Evolutionary conservation across 2,329 filamentous ascomycete genomes (phyloP).

Genomic region (Curvularia verruculosa): DNA sequence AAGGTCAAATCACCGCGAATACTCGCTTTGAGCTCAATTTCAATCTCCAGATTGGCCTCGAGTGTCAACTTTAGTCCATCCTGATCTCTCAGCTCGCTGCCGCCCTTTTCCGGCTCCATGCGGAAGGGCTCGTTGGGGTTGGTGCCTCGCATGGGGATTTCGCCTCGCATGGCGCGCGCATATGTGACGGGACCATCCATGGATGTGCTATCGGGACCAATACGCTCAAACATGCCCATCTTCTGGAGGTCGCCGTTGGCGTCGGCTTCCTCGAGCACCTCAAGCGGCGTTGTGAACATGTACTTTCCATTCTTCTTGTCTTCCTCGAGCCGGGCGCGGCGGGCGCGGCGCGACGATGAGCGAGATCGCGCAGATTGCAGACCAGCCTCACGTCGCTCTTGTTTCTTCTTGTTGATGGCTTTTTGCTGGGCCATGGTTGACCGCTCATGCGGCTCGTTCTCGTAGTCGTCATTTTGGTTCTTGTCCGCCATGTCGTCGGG

Average conservation of each 20-base stretch:
- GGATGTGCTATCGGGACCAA: slow-evolving; percentile 61
- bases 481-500: slow-evolving; percentile 42
- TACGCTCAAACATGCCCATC: slow-evolving; percentile 61
- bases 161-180: slow-evolving; percentile 60
- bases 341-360: slow-evolving; percentile 55
- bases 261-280: slow-evolving; percentile 59
- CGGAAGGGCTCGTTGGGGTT: slow-evolving; percentile 58
- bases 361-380: slow-evolving; percentile 54
- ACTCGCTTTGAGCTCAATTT: slow-evolving; percentile 83
- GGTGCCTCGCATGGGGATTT: slow-evolving; percentile 60
- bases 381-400: slow-evolving; percentile 46
- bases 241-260: slow-evolving; percentile 56
- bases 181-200: slow-evolving; percentile 64
- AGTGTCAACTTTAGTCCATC: slow-evolving; percentile 75
- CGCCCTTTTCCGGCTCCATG: slow-evolving; percentile 50
- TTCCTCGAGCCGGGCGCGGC: slow-evolving; percentile 55
- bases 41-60: slow-evolving; percentile 80
- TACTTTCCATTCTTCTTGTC: slow-evolving; percentile 56
- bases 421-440: slow-evolving; percentile 56
- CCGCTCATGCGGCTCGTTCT: slow-evolving; percentile 48
- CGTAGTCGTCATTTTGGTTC: slow-evolving; percentile 30
- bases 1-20: slow-evolving; percentile 85
- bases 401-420: slow-evolving; percentile 51
- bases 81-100: slow-evolving; percentile 56
- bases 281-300: slow-evolving; percentile 58